Evolutionary conservation across 140 eudicot species (phyloP).

Genomic region (Cichorium intybus): DNA sequence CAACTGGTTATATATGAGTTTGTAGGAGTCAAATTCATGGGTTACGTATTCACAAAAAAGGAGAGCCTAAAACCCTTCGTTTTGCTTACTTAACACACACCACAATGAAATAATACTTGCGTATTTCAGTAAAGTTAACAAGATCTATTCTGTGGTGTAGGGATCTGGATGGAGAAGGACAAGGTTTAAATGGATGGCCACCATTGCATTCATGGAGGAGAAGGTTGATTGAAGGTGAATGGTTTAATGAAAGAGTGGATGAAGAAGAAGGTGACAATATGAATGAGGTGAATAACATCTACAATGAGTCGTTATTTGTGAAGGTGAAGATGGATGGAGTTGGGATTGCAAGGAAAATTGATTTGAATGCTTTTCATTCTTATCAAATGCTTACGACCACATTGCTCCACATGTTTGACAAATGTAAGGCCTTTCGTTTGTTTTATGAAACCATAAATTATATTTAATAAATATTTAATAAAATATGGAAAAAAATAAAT

Average conservation of each 20-base stretch:
- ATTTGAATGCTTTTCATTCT: conserved; percentile 32
- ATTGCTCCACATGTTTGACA: conserved; percentile 36
- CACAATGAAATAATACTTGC: neutral
- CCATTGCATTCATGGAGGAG: conserved; percentile 31
- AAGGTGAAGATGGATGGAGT: conserved; percentile 45
- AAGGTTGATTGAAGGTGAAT: conserved; percentile 20
- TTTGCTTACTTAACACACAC: neutral
- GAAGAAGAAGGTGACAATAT: conserved; percentile 14
- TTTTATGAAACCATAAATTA: no score
- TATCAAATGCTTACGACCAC: conserved; percentile 29
- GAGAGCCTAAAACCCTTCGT: neutral
- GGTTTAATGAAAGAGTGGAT: conserved; percentile 11
- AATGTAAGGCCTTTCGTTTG: conserved; percentile 12
- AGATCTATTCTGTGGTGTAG: conserved; percentile 8
- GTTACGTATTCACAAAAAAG: neutral
- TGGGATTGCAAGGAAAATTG: conserved; percentile 37
- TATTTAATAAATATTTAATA: no score
- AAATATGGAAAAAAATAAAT: no score
- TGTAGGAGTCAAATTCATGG: no score
- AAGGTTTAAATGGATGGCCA: conserved; percentile 30
- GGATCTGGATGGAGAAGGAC: conserved; percentile 16
- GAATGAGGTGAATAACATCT: conserved; percentile 22
- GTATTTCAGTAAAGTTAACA: neutral
- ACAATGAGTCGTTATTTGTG: conserved; percentile 27
- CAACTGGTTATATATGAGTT: neutral